Base-by-base conservation (phyloP, 345 rosid genomes). In the Salix viminalis region DNA sequence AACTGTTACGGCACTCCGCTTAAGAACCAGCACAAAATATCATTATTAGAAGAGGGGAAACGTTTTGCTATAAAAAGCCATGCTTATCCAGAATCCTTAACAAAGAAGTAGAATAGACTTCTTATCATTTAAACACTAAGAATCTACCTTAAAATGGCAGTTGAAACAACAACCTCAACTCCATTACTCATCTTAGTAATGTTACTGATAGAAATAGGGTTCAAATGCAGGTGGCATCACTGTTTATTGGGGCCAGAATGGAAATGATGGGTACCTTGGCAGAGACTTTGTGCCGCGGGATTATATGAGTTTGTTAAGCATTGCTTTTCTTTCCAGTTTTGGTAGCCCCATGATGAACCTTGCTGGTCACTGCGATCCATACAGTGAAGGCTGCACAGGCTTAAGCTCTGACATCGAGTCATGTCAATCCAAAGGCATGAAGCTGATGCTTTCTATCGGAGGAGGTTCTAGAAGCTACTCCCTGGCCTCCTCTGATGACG, bases 401-500 rank as follows among this genome's bases (percentile, higher is more conserved):
- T 54, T 67, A 67, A 52, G 72, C 72, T 67, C 66, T n/a, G 72
- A 75, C 46, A 75, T 75, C 16, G 24, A 50, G 67, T 67, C 78
- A 34, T 75, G 65, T 12, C 78, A 67, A 75, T 37, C 78, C 36
- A 75, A 75, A 75, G 78, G 72, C 37, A 54, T 75, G 4, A 23
- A 67, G 32, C 56, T 75, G 16, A 50, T 67, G 71, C 78, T 67
- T 34, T 75, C 66, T 5, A 75, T 75, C 24, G 72, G 72, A 48
- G 71, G 78, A 48, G 70, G 16, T 34, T 48, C 65, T 2, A 66
- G 65, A 4, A 75, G 56, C 34, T 64, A 64, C 19, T 10, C 11
- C n/a, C 75, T 77, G n/a, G 24, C 64, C 64, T 77, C 80, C 13
- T 4, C 64, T 15, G 69, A 77, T n/a, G 80, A 71, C 44, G 80